A percentile compares a stretch with the other conserved stretches of the same genome.
Conservation (phyloP, 345 rosid species). For the Euclidium syriacum region DNA sequence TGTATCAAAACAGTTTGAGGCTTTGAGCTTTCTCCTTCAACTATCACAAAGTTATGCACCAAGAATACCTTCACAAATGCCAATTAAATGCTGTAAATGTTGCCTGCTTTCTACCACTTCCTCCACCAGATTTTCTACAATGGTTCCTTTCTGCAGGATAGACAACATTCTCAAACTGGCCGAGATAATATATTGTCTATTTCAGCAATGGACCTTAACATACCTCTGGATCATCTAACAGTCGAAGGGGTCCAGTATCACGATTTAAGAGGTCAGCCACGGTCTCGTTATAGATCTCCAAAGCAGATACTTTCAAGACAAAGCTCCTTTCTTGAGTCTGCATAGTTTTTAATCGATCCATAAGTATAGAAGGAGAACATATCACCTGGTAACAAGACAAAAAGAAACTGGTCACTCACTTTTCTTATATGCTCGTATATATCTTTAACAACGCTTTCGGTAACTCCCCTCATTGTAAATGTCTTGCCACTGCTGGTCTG, state of each 20-base stretch:
- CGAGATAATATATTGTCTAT: neutral
- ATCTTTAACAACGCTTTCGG: conserved; percentile 67
- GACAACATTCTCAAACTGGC: conserved; percentile 10
- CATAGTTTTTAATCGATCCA: neutral
- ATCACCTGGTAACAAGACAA: too few species aligned
- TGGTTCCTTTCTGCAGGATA: conserved; percentile 70
- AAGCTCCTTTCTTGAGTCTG: conserved; percentile 75
- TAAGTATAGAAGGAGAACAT: neutral
- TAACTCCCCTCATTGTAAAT: conserved; percentile 85
- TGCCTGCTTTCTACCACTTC: conserved; percentile 67
- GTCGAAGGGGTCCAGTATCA: conserved; percentile 78
- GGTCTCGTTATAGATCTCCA: conserved; percentile 93
- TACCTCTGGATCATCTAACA: conserved; percentile 98
- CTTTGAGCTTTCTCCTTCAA: neutral
- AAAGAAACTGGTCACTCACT: conserved; percentile 41
- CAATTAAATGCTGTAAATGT: conserved; percentile 73
- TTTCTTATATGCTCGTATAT: conserved; percentile 62
- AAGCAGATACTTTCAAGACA: conserved; percentile 71
- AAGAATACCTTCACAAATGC: conserved; percentile 70
- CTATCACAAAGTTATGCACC: neutral
- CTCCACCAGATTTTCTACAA: conserved; percentile 80
- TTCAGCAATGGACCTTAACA: conserved; percentile 8
- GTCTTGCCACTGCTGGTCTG: conserved; percentile 95
- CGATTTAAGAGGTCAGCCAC: conserved; percentile 78
- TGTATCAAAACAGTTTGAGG: neutral